phyloP scores from a whole-genome alignment of 75 land plant species.

The Cunninghamia lanceolata region DNA sequence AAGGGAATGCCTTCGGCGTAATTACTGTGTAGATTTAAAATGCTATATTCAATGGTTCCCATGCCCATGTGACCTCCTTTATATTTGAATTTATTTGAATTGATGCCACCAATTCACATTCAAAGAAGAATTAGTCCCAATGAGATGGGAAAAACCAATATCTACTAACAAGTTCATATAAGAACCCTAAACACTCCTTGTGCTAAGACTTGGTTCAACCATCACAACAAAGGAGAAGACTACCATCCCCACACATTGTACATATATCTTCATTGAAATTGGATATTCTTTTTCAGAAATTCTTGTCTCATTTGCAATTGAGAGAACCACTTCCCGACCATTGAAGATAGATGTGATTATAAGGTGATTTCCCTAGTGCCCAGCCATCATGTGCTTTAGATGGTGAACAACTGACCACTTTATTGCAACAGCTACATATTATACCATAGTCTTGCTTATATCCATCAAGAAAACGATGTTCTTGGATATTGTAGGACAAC shows the following conservation, averaged over 20 bases:
- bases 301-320: slow-evolving; percentile 43
- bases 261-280: slow-evolving; percentile 71
- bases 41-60: too few relatives aligned
- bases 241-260: slow-evolving; percentile 79
- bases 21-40: too few relatives aligned
- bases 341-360: slow-evolving; percentile 80
- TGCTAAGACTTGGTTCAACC: slow-evolving; percentile 90
- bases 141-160: slow-evolving; percentile 68
- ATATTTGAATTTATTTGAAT: too few relatives aligned
- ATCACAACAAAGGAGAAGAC: slow-evolving; percentile 83
- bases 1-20: too few relatives aligned
- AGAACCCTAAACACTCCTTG: slow-evolving; percentile 63
- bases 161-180: slow-evolving; percentile 44
- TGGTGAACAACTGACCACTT: slow-evolving; percentile 39
- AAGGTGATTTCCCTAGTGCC: slow-evolving; percentile 35
- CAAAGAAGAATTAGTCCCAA: too few relatives aligned
- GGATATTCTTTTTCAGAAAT: slow-evolving; percentile 9
- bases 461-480: too few relatives aligned
- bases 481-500: too few relatives aligned
- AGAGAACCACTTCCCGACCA: slow-evolving; percentile 70
- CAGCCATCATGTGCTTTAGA: slow-evolving; percentile 47
- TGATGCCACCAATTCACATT: too few relatives aligned
- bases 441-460: slow-evolving; percentile 33
- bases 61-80: too few relatives aligned
- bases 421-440: slow-evolving; percentile 33